phyloP scores from a whole-genome alignment of 805 yeast species.

The Candida koratica region DNA sequence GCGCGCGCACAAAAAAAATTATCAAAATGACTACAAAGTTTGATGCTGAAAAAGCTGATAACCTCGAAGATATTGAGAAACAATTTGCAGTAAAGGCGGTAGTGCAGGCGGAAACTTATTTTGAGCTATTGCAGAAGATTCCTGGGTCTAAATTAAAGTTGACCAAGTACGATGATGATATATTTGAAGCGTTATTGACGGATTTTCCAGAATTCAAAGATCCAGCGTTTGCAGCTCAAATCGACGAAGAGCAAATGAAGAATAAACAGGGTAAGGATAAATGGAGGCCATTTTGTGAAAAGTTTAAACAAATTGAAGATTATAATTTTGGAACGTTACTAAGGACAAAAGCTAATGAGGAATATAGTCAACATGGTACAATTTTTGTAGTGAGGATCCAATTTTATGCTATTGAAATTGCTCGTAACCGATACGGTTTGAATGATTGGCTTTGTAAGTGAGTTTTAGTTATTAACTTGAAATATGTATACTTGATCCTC shows the following conservation, averaged over 20 bases:
- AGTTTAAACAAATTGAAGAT: slow-evolving; percentile 84
- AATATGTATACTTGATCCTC: too few species aligned
- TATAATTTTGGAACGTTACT: slow-evolving; percentile 93
- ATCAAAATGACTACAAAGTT: slow-evolving; percentile 40
- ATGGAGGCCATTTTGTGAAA: slow-evolving; percentile 86
- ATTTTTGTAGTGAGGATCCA: slow-evolving; percentile 91
- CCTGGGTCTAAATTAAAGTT: slow-evolving; percentile 77
- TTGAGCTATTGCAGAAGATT: slow-evolving; percentile 69
- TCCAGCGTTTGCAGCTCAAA: slow-evolving; percentile 49
- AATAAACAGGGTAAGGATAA: slow-evolving; percentile 70
- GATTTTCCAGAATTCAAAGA: slow-evolving; percentile 87
- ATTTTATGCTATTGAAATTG: slow-evolving; percentile 91
- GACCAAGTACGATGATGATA: slow-evolving; percentile 69
- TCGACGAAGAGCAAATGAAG: slow-evolving; percentile 81
- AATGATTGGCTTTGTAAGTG: slow-evolving; percentile 73
- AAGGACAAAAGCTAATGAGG: slow-evolving; percentile 66
- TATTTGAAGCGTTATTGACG: slow-evolving; percentile 53
- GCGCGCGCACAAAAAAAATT: too few species aligned
- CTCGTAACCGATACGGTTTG: slow-evolving; percentile 83
- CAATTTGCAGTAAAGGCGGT: slow-evolving; percentile 98
- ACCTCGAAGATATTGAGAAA: slow-evolving; percentile 84
- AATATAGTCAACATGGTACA: slow-evolving; percentile 78
- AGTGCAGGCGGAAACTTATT: slow-evolving; percentile 90
- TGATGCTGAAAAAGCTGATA: slow-evolving; percentile 88
- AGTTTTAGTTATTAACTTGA: background rate